These are phyloP conservation scores for Nannizziopsis arthrosporioides DNA, from an alignment of 2,329 filamentous ascomycete species.

Conservation along the genomic window DNA sequence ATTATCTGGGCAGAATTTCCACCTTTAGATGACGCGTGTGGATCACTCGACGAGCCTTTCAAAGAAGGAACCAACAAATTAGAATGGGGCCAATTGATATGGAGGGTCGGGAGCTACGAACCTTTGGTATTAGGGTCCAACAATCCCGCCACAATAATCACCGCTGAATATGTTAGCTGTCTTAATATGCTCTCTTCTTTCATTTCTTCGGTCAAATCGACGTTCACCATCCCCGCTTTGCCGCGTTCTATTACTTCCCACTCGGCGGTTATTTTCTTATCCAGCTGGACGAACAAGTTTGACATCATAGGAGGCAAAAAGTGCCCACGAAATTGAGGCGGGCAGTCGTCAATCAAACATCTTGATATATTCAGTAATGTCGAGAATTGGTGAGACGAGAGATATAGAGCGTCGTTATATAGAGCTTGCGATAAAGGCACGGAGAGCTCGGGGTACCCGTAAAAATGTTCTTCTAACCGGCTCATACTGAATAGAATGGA, in stretches of 20 bases:
- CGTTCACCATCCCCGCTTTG: constrained; percentile 52
- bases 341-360: constrained; percentile 85
- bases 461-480: constrained; percentile 74
- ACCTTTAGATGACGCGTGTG: not conserved
- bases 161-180: constrained; percentile 82
- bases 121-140: constrained; percentile 59
- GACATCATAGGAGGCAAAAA: constrained; percentile 79
- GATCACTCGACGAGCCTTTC: not conserved
- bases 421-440: constrained; percentile 71
- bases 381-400: constrained; percentile 87
- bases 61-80: not conserved
- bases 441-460: constrained; percentile 75
- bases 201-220: constrained; percentile 89
- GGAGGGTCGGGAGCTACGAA: constrained; percentile 31
- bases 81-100: not conserved
- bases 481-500: constrained; percentile 92
- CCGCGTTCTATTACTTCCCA: constrained; percentile 63
- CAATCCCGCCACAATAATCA: constrained; percentile 81
- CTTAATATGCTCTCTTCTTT: constrained; percentile 91
- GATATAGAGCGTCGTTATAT: constrained; percentile 65
- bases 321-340: constrained; percentile 59
- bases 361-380: constrained; percentile 82
- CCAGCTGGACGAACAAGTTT: constrained; percentile 72
- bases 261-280: constrained; percentile 73
- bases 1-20: constrained; percentile 41